These are phyloP conservation scores for Astrothelium subdiscretum DNA, from an alignment of 495 filamentous ascomycete species.

Conservation along the genomic window DNA sequence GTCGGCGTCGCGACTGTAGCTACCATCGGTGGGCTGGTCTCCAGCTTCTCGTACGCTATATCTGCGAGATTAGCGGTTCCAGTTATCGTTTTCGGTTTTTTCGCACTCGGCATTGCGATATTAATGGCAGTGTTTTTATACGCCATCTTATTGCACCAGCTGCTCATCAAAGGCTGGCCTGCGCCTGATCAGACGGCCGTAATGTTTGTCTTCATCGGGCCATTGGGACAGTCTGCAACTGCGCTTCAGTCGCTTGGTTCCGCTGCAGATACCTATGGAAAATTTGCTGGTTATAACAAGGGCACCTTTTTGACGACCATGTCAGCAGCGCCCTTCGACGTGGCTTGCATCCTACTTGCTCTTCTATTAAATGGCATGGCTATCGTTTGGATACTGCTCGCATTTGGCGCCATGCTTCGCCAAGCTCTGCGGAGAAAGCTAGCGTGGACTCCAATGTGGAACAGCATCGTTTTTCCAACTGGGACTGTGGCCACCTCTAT, in stretches of 20 bases:
- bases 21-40: conserved; percentile 4
- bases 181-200: neutral
- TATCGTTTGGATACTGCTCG: conserved; percentile 2
- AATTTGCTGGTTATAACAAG: conserved; percentile 7
- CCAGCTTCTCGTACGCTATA: conserved; percentile 3
- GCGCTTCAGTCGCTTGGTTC: conserved; percentile 6
- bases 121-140: conserved; percentile 8
- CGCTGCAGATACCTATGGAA: neutral
- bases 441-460: conserved; percentile 4
- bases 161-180: conserved; percentile 5
- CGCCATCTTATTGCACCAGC: conserved; percentile 4
- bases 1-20: conserved; percentile 11
- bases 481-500: conserved; percentile 3
- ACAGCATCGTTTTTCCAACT: conserved; percentile 7
- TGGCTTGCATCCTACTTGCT: conserved; percentile 2
- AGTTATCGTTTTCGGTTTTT: conserved; percentile 11
- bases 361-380: conserved; percentile 6
- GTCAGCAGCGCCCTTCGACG: neutral
- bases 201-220: conserved; percentile 11
- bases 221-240: conserved; percentile 5
- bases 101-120: conserved; percentile 6
- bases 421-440: neutral
- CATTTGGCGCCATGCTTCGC: neutral
- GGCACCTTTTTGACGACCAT: conserved; percentile 9
- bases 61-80: conserved; percentile 9